These are phyloP conservation scores for Marsdenia floribunda DNA, from an alignment of 257 asterid species.

Conservation along the genomic window DNA sequence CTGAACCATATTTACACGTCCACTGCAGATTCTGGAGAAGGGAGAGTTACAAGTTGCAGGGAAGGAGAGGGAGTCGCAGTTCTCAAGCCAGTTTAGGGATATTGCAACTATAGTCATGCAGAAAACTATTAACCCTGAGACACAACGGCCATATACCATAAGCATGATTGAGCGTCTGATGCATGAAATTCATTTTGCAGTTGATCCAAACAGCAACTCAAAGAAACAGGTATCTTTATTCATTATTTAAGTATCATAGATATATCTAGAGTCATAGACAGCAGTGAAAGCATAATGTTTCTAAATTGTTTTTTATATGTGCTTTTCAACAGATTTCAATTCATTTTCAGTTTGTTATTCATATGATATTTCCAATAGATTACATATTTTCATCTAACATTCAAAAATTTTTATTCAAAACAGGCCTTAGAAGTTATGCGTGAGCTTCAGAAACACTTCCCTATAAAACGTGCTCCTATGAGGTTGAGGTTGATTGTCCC, in stretches of 20 bases:
- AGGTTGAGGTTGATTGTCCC: slow-evolving; percentile 68
- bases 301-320: not conserved
- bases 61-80: slow-evolving; percentile 90
- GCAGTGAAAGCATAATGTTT: not conserved
- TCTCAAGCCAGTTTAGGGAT: slow-evolving; percentile 87
- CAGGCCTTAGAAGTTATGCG: slow-evolving; percentile 95
- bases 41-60: slow-evolving; percentile 99
- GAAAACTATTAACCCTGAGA: slow-evolving; percentile 87
- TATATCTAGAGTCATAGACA: not conserved
- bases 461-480: slow-evolving; percentile 90
- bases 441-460: slow-evolving; percentile 87
- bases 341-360: not conserved
- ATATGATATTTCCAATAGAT: not conserved
- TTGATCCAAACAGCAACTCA: slow-evolving; percentile 88
- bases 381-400: not conserved
- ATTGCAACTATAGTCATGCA: slow-evolving; percentile 92
- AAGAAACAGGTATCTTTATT: slow-evolving; percentile 70
- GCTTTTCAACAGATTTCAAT: not conserved
- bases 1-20: not conserved
- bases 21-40: slow-evolving; percentile 81
- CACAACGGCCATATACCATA: slow-evolving; percentile 86
- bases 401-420: not conserved
- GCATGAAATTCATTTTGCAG: slow-evolving; percentile 93
- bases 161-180: slow-evolving; percentile 94
- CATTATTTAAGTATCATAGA: not conserved